A percentile compares a stretch with the other conserved stretches of the same genome.
phyloP scores from a whole-genome alignment of 495 filamentous ascomycete species.

The Penicillium alfredii region DNA sequence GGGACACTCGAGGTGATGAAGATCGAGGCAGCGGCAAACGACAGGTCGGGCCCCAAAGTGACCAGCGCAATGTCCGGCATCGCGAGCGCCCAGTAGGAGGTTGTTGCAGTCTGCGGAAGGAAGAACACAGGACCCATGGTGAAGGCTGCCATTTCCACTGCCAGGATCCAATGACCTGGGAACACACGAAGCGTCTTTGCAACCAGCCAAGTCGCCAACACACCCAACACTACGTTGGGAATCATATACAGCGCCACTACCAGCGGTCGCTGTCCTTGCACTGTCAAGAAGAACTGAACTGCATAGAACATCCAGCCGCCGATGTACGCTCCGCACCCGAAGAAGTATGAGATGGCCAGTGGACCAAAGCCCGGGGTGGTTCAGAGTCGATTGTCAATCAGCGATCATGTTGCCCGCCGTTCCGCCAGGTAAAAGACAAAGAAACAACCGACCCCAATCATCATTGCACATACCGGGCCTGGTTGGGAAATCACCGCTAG shows the following conservation, averaged over 20 bases:
- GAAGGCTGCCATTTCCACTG: conserved; percentile 25
- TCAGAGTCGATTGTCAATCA: conserved; percentile 26
- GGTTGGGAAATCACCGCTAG: too few species aligned
- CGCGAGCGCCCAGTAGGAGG: conserved; percentile 26
- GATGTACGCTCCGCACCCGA: conserved; percentile 40
- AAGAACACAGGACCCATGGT: conserved; percentile 28
- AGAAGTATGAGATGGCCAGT: conserved; percentile 38
- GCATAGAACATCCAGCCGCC: conserved; percentile 46
- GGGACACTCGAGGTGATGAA: conserved; percentile 29
- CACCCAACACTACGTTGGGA: conserved; percentile 37
- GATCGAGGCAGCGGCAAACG: conserved; percentile 28
- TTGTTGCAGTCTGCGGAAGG: conserved; percentile 23
- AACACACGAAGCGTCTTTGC: conserved; percentile 36
- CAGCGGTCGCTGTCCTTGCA: conserved; percentile 33
- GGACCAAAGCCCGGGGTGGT: conserved; percentile 38
- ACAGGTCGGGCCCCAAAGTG: conserved; percentile 28
- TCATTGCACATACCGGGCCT: too few species aligned
- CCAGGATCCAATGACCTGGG: conserved; percentile 42
- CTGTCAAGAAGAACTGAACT: conserved; percentile 42
- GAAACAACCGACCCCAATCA: too few species aligned
- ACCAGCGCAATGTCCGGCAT: conserved; percentile 22
- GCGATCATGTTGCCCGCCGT: too few species aligned
- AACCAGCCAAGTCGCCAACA: conserved; percentile 39
- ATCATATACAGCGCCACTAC: conserved; percentile 37
- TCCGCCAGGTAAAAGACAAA: too few species aligned